phyloP scores from a whole-genome alignment of 768 basidiomycete genomes.

The Tricholoma sp. region DNA sequence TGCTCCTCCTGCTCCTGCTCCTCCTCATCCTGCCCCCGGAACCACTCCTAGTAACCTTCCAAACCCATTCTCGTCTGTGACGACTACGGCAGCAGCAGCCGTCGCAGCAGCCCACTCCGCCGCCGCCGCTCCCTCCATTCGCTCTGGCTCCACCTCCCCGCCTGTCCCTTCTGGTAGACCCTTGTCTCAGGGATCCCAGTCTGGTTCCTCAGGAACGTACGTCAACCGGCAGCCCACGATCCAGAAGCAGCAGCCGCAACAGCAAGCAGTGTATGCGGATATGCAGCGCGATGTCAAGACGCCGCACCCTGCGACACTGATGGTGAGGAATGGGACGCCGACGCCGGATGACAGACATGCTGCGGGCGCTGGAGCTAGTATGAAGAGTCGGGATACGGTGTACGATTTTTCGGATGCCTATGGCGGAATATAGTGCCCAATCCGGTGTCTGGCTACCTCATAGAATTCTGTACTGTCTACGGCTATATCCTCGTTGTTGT shows the following conservation, averaged over 20 bases:
- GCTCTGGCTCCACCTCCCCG: background rate
- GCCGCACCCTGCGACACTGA: slow-evolving; percentile 1
- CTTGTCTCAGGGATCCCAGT: background rate
- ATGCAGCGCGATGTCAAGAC: slow-evolving; percentile 17
- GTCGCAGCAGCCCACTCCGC: slow-evolving; percentile 7
- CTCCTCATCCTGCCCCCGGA: background rate
- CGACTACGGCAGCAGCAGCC: slow-evolving; percentile 5
- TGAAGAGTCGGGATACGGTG: slow-evolving; percentile 26
- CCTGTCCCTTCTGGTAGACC: background rate
- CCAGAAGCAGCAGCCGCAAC: slow-evolving; percentile 7
- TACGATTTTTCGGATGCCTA: slow-evolving; percentile 29
- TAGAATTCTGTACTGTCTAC: background rate
- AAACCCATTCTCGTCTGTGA: slow-evolving; percentile 5
- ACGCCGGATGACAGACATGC: background rate
- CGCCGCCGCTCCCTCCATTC: slow-evolving; percentile 3
- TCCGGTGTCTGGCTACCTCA: background rate
- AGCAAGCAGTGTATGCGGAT: slow-evolving; percentile 12
- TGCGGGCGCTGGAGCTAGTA: too few relatives aligned
- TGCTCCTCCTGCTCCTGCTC: too few relatives aligned
- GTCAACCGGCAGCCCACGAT: slow-evolving; percentile 10
- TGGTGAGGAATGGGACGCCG: slow-evolving; percentile 1
- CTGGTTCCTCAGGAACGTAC: slow-evolving; percentile 1
- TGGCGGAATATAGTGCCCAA: slow-evolving; percentile 17
- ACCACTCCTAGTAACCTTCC: background rate
- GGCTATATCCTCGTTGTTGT: background rate